Evolutionary conservation across 441 rosid species (phyloP), one percentile per base, ranked within the genome.

Genomic region (Lagerstroemia fauriei): DNA sequence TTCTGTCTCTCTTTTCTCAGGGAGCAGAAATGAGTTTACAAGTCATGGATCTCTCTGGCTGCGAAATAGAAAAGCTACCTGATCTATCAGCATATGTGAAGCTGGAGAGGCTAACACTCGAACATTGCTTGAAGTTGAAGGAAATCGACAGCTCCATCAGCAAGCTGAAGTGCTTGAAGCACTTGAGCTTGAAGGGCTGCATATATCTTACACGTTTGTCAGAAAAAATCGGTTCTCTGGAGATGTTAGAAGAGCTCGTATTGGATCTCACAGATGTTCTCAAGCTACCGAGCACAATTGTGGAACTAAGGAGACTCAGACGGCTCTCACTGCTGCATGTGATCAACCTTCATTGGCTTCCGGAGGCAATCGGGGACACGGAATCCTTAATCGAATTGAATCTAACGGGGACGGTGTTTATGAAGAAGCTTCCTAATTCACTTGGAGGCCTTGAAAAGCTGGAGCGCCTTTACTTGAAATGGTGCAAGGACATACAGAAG

Each of bases 401-500:
- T 24, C 47, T 78, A 29, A 46, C 65, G 34, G 72, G 69, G 65
- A 2, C 25, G 2, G 1, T 13, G 29, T 29, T 47, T 38, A 6
- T 38, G 10, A 22, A 0, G 2, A 44, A 65, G 22, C 47, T 50
- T 47, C 81, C 81, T 27, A n/a, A 22, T 25, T 66, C 81, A 27
- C 44, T 68, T 47, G 81, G 81, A 66, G 9, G 47, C 31, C 81
- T 78, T 9, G 3, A 50, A 34, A 71, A 3, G 50, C 72, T 78
- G n/a, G 25, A 48, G 68, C 41, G 47, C 6, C 50, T 78, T 41
- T 66, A 51, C 3, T 32, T 78, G 13, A 48, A 59, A 50, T 24
- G 29, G 38, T 78, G 81, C 38, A 38, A 27, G 2, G 29, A 7
- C 14, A 32, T 78, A 16, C 20, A 47, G 47, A 7, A 53, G 22